A percentile compares a stretch with the other conserved stretches of the same genome.
Evolutionary conservation across 306 rosid species (phyloP).

Genomic region (Canavalia ensiformis): DNA sequence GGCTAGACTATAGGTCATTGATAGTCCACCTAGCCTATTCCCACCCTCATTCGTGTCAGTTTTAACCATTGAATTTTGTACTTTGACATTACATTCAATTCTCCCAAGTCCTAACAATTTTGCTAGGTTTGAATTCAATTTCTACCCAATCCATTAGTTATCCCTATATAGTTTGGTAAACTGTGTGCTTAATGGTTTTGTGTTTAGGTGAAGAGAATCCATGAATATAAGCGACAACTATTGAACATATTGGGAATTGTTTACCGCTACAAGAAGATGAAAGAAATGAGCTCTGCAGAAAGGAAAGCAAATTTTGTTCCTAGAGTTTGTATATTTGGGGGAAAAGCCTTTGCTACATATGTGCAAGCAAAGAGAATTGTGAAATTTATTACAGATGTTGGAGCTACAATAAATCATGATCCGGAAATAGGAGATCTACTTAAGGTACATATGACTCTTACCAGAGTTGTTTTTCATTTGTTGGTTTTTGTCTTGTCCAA

Average conservation of each 20-base stretch:
- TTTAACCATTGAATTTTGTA: constrained; percentile 9
- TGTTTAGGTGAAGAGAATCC: constrained; percentile 96
- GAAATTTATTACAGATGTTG: constrained; percentile 96
- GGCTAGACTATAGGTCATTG: neutral
- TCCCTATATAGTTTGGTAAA: constrained; percentile 19
- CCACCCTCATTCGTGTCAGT: neutral
- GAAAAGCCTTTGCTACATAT: constrained; percentile 95
- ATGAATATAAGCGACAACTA: constrained; percentile 94
- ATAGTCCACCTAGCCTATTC: neutral
- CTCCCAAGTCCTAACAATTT: constrained; percentile 18
- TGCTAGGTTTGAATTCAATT: constrained; percentile 35
- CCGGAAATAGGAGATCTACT: constrained; percentile 95
- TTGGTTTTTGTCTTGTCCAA: constrained; percentile 24
- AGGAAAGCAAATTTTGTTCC: constrained; percentile 83
- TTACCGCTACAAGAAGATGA: constrained; percentile 97
- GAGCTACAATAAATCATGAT: constrained; percentile 82
- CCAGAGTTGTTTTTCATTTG: constrained; percentile 8
- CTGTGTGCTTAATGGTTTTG: constrained; percentile 34
- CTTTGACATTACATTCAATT: constrained; percentile 20
- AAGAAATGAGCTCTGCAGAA: constrained; percentile 84
- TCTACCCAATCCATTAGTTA: constrained; percentile 25
- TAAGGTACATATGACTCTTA: constrained; percentile 66
- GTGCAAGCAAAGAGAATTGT: constrained; percentile 98
- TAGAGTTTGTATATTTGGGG: constrained; percentile 97
- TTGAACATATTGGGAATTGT: constrained; percentile 92